A percentile compares a stretch with the other conserved stretches of the same genome.
Evolutionary conservation across 352 stramenopile species (phyloP).

Genomic region (Sclerospora graminicola): DNA sequence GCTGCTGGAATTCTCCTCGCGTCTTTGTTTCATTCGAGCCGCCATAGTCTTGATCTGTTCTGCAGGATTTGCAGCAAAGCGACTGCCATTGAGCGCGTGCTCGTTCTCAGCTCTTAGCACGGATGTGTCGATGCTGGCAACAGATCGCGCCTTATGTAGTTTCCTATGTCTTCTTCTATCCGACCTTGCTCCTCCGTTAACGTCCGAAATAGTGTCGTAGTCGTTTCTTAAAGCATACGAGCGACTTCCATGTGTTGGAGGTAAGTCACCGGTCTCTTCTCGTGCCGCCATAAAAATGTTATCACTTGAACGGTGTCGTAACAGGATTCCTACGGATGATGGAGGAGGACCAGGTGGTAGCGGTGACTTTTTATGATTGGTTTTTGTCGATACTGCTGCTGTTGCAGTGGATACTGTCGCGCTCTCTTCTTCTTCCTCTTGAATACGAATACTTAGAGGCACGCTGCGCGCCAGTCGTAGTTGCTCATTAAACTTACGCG

Average conservation of each 20-base stretch:
- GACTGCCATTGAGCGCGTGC: constrained; percentile 9
- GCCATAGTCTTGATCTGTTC: constrained; percentile 68
- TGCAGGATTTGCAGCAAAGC: constrained; percentile 5
- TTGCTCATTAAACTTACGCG: constrained; percentile 61
- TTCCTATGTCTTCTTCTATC: constrained; percentile 24
- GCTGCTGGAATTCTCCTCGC: constrained; percentile 19
- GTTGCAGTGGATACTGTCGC: constrained; percentile 3
- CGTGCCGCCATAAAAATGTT: constrained; percentile 20
- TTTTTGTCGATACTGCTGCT: constrained; percentile 5
- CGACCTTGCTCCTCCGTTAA: constrained; percentile 12
- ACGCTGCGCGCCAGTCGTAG: constrained; percentile 43
- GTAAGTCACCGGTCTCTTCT: constrained; percentile 13
- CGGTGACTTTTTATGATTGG: constrained; percentile 15
- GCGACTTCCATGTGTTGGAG: constrained; percentile 9
- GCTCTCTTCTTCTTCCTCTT: constrained; percentile 27
- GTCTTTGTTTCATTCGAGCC: constrained; percentile 65
- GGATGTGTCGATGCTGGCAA: constrained; percentile 53
- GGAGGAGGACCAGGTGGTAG: constrained; percentile 15
- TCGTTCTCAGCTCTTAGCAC: constrained; percentile 13
- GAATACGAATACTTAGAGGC: constrained; percentile 43
- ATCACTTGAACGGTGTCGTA: constrained; percentile 25
- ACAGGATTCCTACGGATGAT: constrained; percentile 13
- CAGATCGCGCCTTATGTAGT: constrained; percentile 40
- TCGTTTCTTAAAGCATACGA: constrained; percentile 6
- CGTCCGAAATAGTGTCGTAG: constrained; percentile 8